phyloP scores from a whole-genome alignment of 345 rosid genomes.

The Melaleuca quinquenervia region DNA sequence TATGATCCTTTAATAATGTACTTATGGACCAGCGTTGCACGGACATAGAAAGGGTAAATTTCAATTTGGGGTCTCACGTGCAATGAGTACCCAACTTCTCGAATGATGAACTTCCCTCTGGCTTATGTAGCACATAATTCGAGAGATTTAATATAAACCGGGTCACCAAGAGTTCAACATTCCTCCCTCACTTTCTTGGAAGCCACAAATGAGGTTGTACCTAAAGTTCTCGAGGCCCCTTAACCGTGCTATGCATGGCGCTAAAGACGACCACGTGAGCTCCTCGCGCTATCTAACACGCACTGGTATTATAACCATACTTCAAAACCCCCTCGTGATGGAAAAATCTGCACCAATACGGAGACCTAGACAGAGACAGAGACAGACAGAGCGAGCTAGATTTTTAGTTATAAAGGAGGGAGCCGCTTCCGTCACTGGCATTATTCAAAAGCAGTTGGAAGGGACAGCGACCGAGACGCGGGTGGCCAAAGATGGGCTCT shows the following conservation, averaged over 20 bases:
- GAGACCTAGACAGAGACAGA: background rate
- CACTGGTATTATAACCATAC: background rate
- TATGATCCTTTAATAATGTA: background rate
- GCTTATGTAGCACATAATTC: background rate
- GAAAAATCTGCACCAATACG: background rate
- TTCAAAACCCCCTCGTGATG: background rate
- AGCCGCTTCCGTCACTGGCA: background rate
- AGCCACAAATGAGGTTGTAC: background rate
- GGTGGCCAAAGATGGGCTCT: background rate
- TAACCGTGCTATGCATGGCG: background rate
- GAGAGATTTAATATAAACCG: background rate
- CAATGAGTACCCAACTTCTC: background rate
- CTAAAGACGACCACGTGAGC: background rate
- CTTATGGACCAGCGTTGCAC: background rate
- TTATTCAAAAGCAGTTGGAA: background rate
- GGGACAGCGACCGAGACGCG: background rate
- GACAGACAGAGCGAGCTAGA: background rate
- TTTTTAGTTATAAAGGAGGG: background rate
- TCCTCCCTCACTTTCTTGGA: background rate
- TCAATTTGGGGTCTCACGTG: background rate
- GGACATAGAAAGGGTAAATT: too few relatives aligned
- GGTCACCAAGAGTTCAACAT: background rate
- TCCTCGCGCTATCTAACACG: background rate
- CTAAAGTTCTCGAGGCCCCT: background rate
- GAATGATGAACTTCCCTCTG: background rate